Percentiles rank a stretch among this genome's conserved stretches.
phyloP scores from a whole-genome alignment of 129 eudicot genomes.

The Logfia minima region DNA sequence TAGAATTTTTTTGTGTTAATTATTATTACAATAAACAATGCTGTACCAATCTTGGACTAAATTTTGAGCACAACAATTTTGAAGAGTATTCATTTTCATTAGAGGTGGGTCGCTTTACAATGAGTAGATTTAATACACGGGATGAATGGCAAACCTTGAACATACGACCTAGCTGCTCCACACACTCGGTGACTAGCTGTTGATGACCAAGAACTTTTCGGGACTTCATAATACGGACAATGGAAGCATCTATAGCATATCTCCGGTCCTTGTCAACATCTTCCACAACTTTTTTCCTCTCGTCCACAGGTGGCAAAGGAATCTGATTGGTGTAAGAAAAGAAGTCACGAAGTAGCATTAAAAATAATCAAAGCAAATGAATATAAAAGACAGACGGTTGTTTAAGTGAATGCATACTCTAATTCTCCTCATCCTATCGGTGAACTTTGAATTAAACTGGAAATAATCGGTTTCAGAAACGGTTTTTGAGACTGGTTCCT shows the following conservation, averaged over 20 bases:
- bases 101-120: too few species aligned
- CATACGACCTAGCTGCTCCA: slow-evolving; percentile 70
- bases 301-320: slow-evolving; percentile 85
- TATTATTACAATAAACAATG: too few species aligned
- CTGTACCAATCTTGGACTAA: too few species aligned
- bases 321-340: slow-evolving; percentile 37
- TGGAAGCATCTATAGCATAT: slow-evolving; percentile 85
- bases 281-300: slow-evolving; percentile 78
- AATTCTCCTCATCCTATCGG: slow-evolving; percentile 81
- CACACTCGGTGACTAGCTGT: slow-evolving; percentile 72
- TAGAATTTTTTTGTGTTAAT: too few species aligned
- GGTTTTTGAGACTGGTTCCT: slow-evolving; percentile 65
- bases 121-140: neutral
- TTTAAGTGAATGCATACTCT: slow-evolving; percentile 43
- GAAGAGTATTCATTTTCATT: too few species aligned
- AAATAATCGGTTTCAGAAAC: slow-evolving; percentile 56
- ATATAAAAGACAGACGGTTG: neutral
- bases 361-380: neutral
- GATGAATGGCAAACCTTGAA: slow-evolving; percentile 58
- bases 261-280: slow-evolving; percentile 89
- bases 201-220: slow-evolving; percentile 67
- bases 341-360: neutral
- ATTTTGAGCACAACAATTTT: too few species aligned
- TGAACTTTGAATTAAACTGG: slow-evolving; percentile 63
- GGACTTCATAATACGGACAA: slow-evolving; percentile 89